Conservation (phyloP, 2,329 filamentous ascomycete species). For the Lachnum nothofagi region DNA sequence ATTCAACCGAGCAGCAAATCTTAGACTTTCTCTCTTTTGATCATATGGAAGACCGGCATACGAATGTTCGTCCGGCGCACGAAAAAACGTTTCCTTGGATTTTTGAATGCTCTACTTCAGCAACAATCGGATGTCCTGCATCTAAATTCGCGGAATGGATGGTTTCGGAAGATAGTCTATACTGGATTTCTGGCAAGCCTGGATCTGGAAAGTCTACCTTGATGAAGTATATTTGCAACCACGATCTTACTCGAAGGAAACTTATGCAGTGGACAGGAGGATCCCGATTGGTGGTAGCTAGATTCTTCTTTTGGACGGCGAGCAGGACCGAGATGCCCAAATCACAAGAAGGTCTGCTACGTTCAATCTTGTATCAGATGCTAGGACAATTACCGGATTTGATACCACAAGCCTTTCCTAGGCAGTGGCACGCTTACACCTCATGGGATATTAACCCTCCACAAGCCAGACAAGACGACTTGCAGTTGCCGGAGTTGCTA, state of each 20-base stretch:
- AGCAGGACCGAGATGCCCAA: slow-evolving; percentile 20
- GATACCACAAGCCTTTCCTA: not conserved
- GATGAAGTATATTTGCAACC: slow-evolving; percentile 15
- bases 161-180: not conserved
- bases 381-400: not conserved
- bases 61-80: not conserved
- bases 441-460: not conserved
- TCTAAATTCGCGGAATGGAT: slow-evolving; percentile 8
- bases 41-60: not conserved
- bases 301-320: slow-evolving; percentile 44
- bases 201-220: slow-evolving; percentile 22
- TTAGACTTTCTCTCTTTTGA: no score
- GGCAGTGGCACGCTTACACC: not conserved
- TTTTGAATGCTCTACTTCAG: not conserved
- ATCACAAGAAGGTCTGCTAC: slow-evolving; percentile 2
- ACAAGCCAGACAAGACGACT: not conserved
- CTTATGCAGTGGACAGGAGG: slow-evolving; percentile 27
- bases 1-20: not conserved
- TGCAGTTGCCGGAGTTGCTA: not conserved
- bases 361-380: not conserved
- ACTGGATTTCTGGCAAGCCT: slow-evolving; percentile 17
- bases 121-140: not conserved
- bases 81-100: slow-evolving; percentile 5
- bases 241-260: slow-evolving; percentile 9
- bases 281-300: slow-evolving; percentile 28